Evolutionary conservation across 2,329 filamentous ascomycete genomes (phyloP).

Genomic region (Plenodomus tracheiphilus): DNA sequence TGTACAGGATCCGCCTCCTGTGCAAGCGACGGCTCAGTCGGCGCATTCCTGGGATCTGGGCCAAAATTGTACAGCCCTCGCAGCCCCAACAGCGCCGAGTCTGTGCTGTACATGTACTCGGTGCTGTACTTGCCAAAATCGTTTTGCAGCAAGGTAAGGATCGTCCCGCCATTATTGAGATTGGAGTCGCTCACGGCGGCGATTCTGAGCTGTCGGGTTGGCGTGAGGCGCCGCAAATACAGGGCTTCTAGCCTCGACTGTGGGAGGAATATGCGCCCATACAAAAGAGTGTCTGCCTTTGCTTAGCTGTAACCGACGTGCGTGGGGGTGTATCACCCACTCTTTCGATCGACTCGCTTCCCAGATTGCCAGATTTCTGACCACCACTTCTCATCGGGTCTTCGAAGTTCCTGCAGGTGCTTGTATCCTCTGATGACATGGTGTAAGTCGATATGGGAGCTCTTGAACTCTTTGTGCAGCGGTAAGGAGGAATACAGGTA

Average conservation of each 20-base stretch:
- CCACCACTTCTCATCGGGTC: constrained; percentile 54
- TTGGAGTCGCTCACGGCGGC: constrained; percentile 74
- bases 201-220: constrained; percentile 77
- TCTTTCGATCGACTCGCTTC: constrained; percentile 53
- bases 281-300: constrained; percentile 63
- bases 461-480: constrained; percentile 68
- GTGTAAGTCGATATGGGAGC: constrained; percentile 74
- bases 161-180: constrained; percentile 74
- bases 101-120: constrained; percentile 89
- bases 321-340: constrained; percentile 31
- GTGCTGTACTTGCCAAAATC: constrained; percentile 85
- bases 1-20: constrained; percentile 60
- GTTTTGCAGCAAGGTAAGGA: constrained; percentile 74
- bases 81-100: constrained; percentile 84
- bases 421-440: constrained; percentile 81
- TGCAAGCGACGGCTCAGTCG: constrained; percentile 24
- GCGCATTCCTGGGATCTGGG: constrained; percentile 59
- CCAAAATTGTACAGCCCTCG: constrained; percentile 95
- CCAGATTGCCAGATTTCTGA: constrained; percentile 60
- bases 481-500: constrained; percentile 93
- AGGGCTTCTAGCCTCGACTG: constrained; percentile 84
- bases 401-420: constrained; percentile 69
- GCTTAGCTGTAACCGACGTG: constrained; percentile 21
- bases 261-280: constrained; percentile 80
- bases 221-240: constrained; percentile 76